Evolutionary conservation across 257 asterid genomes (phyloP).

Genomic region (Nicotiana benthamiana): DNA sequence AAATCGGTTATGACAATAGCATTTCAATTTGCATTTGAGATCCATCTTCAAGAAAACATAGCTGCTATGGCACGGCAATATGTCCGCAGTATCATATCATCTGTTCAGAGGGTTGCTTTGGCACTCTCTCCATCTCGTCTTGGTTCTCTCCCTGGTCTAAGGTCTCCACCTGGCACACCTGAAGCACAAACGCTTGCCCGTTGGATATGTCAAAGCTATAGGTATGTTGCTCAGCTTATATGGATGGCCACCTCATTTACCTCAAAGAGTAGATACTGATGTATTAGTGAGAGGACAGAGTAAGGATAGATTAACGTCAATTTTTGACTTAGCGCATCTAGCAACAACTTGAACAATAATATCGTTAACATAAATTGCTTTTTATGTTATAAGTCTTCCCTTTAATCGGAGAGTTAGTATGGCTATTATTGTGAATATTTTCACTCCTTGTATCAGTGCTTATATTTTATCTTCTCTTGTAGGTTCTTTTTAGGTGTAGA

Average conservation of each 20-base stretch:
- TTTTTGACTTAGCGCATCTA: not conserved
- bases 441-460: not conserved
- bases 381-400: not conserved
- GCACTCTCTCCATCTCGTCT: slow-evolving; percentile 78
- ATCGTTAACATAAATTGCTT: not conserved
- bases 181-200: slow-evolving; percentile 79
- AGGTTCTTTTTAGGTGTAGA: slow-evolving; percentile 83
- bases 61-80: slow-evolving; percentile 93
- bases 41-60: slow-evolving; percentile 75
- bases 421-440: not conserved
- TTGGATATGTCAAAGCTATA: slow-evolving; percentile 94
- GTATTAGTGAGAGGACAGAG: too few species aligned
- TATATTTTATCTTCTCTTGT: slow-evolving; percentile 9
- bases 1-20: slow-evolving; percentile 97
- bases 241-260: not conserved
- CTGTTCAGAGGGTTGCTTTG: slow-evolving; percentile 91
- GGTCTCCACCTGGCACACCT: slow-evolving; percentile 70
- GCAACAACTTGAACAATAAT: not conserved
- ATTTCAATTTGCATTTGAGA: slow-evolving; percentile 84
- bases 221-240: slow-evolving; percentile 31
- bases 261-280: not conserved
- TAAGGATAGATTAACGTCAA: too few species aligned
- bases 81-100: slow-evolving; percentile 77
- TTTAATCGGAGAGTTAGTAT: not conserved
- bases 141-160: slow-evolving; percentile 40